These are phyloP conservation scores for Talaromyces liani DNA, from an alignment of 495 filamentous ascomycete genomes.

Conservation along the genomic window DNA sequence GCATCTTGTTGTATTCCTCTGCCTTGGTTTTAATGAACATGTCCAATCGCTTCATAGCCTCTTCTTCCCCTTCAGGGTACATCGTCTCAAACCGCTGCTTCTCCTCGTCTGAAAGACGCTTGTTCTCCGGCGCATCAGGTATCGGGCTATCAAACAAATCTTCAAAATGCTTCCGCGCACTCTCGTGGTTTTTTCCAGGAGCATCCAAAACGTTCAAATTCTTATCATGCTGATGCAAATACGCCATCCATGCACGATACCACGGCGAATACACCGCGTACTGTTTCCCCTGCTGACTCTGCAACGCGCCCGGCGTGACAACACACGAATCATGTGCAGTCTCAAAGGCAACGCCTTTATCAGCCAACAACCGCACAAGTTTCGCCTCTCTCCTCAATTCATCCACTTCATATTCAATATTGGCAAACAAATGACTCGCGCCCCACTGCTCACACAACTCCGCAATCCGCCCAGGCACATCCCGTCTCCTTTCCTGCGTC, in stretches of 20 bases:
- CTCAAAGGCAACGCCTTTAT: slow-evolving; percentile 55
- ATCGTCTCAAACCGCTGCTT: slow-evolving; percentile 46
- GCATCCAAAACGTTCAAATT: slow-evolving; percentile 52
- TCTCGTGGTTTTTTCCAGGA: slow-evolving; percentile 53
- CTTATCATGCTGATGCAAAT: slow-evolving; percentile 60
- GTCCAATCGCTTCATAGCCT: slow-evolving; percentile 55
- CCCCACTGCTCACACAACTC: slow-evolving; percentile 66
- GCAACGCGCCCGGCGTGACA: slow-evolving; percentile 62
- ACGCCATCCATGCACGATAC: slow-evolving; percentile 67
- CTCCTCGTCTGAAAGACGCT: slow-evolving; percentile 53
- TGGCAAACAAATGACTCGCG: slow-evolving; percentile 53
- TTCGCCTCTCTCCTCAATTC: slow-evolving; percentile 60
- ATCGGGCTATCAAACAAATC: slow-evolving; percentile 57
- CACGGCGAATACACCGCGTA: slow-evolving; percentile 83
- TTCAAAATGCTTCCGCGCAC: slow-evolving; percentile 43
- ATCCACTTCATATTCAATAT: slow-evolving; percentile 56
- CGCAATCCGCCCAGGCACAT: slow-evolving; percentile 56
- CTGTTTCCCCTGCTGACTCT: slow-evolving; percentile 59
- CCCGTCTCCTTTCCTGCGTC: slow-evolving; percentile 56
- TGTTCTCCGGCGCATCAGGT: slow-evolving; percentile 58
- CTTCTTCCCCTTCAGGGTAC: slow-evolving; percentile 79
- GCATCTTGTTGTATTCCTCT: slow-evolving; percentile 48
- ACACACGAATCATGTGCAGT: slow-evolving; percentile 75
- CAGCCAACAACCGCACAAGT: slow-evolving; percentile 50
- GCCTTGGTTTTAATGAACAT: slow-evolving; percentile 67